Conservation (phyloP, 108 stramenopile species). For the Skeletonema marinoi region DNA sequence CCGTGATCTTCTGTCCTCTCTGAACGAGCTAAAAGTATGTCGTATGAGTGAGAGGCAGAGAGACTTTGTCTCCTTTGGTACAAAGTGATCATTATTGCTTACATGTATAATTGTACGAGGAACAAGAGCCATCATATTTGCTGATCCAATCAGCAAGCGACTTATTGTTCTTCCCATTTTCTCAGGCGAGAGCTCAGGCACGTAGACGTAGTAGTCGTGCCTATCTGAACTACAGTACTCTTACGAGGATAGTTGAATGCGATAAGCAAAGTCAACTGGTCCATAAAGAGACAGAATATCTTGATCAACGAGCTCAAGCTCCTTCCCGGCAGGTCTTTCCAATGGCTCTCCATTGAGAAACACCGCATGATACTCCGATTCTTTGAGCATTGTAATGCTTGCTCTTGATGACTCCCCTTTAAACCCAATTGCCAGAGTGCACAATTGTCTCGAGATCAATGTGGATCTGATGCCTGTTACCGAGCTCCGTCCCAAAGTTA, state of each 20-base stretch:
- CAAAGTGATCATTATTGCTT: no score
- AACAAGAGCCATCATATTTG: no score
- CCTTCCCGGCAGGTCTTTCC: neutral
- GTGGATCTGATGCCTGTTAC: neutral
- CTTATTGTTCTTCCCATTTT: no score
- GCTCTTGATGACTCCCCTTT: neutral
- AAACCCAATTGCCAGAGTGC: neutral
- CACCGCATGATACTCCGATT: neutral
- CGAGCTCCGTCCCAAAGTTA: neutral
- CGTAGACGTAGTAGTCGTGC: no score
- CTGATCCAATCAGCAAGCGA: no score
- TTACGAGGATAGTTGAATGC: neutral
- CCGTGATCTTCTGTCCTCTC: no score
- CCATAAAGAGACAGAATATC: neutral
- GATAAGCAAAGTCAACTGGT: neutral
- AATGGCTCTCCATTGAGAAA: constrained; percentile 1
- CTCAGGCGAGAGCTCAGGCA: no score
- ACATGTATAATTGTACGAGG: no score
- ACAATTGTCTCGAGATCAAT: neutral
- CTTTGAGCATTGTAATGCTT: neutral
- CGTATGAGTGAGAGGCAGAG: no score
- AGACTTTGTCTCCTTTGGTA: no score
- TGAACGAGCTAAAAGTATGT: no score
- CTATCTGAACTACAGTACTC: no score
- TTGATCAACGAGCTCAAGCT: neutral